Percentiles rank a stretch among this genome's conserved stretches.
Evolutionary conservation across 805 yeast species (phyloP).

Genomic region (Zygoascus flipseniorum): DNA sequence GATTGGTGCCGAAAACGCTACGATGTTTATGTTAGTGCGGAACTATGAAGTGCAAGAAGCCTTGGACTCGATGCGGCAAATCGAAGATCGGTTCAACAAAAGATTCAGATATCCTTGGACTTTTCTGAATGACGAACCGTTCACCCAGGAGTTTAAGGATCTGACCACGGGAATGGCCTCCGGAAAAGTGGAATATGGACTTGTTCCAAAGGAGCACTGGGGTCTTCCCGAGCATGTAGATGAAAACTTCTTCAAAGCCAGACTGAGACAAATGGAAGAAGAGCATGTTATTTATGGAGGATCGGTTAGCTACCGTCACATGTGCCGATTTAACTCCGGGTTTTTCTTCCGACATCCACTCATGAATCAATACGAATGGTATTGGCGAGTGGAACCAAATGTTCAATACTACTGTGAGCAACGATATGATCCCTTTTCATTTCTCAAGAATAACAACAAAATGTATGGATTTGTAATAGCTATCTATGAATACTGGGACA

Average conservation of each 20-base stretch:
- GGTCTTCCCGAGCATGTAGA: constrained; percentile 66
- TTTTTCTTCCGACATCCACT: constrained; percentile 75
- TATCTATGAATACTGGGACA: constrained; percentile 70
- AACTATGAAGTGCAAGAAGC: constrained; percentile 74
- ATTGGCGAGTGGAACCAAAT: constrained; percentile 94
- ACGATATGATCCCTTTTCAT: constrained; percentile 66
- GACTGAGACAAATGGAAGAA: constrained; percentile 35
- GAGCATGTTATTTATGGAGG: constrained; percentile 55
- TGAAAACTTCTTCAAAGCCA: constrained; percentile 40
- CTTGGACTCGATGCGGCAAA: constrained; percentile 64
- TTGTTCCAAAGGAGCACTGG: constrained; percentile 81
- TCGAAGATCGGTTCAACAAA: constrained; percentile 84
- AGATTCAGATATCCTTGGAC: constrained; percentile 90
- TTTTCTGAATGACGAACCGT: constrained; percentile 80
- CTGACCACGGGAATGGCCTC: constrained; percentile 60
- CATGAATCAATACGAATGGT: constrained; percentile 68
- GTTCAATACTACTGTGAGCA: constrained; percentile 79
- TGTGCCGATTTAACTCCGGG: constrained; percentile 94
- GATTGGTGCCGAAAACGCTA: constrained; percentile 66
- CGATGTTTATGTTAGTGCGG: constrained; percentile 78
- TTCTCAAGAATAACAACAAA: constrained; percentile 67
- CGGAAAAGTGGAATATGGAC: constrained; percentile 71
- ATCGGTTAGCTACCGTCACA: constrained; percentile 68
- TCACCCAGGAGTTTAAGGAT: constrained; percentile 69
- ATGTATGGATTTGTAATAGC: constrained; percentile 84